Evolutionary conservation across 1,284 basidiomycete genomes (phyloP), one percentile per base, ranked within the genome.

Genomic region (Cryptococcus hybrid): DNA sequence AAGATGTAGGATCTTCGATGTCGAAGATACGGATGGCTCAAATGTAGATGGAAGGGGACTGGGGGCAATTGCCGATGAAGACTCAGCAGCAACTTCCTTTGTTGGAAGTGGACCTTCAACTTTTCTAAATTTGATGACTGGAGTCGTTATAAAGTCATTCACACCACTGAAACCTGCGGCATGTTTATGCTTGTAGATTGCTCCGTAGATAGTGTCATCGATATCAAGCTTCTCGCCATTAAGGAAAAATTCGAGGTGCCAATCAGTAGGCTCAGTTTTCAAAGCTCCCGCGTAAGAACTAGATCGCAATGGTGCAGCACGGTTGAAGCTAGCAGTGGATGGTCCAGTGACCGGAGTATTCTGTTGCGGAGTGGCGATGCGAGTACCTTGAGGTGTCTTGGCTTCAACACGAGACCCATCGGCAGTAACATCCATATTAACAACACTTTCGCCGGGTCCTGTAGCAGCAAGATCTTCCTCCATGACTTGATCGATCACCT

Each of bases 181-280:
- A 7, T 55, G 44, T 9, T 50, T 37, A n/a, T 69, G 56, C 48
- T 62, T 67, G 74, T 98, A 92, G 45, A 98, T 88, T 0, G 92
- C 94, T 3, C 94, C 94, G 70, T 96, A 99, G 57, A 99, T 88
- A 0, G 96, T 99, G 59, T 95, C 84, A 71, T 93, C 89, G 59
- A 95, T 79, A 0, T 88, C 86, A 30, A 99, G 79, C 12, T 85
- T 79, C 58, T 90, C 85, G 57, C 90, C 92, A 66, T 92, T 90
- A 83, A 98, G 88, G 15, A 85, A 88, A 76, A 99, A 99, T 74
- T 94, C 89, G 49, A 99, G 84, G 74, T 99, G 94, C 92, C 93
- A 99, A 70, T 99, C 94, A 24, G 84, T 85, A 0, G 93, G 91
- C 70, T 91, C 90, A 1, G 91, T 81, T 79, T 95, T 97, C 61